Percentiles rank a stretch among this genome's conserved stretches.
Conservation (phyloP, 768 basidiomycete species). For the Dacryopinax primogenitus region DNA sequence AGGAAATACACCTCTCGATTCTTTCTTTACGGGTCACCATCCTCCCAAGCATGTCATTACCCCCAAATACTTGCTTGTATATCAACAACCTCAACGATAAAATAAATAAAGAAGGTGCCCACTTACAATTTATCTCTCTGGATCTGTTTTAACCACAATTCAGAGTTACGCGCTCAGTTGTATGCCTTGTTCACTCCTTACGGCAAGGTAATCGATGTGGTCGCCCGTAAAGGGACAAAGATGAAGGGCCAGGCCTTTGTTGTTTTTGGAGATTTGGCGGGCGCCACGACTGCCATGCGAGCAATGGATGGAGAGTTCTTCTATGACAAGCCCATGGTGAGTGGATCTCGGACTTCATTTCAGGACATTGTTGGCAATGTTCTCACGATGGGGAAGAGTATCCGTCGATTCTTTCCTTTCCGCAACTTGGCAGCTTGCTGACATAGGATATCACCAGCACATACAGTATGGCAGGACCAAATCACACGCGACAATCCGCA, state of each 20-base stretch:
- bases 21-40: neutral
- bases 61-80: conserved; percentile 81
- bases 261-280: conserved; percentile 82
- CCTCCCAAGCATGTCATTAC: conserved; percentile 29
- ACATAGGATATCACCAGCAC: conserved; percentile 38
- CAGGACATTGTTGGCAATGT: too few species aligned
- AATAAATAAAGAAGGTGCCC: conserved; percentile 58
- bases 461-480: conserved; percentile 84
- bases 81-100: conserved; percentile 89
- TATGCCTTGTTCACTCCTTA: conserved; percentile 85
- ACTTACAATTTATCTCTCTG: neutral
- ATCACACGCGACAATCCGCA: conserved; percentile 68
- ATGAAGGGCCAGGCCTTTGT: conserved; percentile 94
- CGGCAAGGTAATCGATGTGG: conserved; percentile 84
- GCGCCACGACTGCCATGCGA: conserved; percentile 83
- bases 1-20: neutral
- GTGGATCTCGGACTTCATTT: too few species aligned
- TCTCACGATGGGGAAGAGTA: too few species aligned
- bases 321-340: conserved; percentile 83
- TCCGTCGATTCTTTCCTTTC: conserved; percentile 13
- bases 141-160: neutral
- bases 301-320: conserved; percentile 86
- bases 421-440: conserved; percentile 8
- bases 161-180: conserved; percentile 66
- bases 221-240: conserved; percentile 72